A percentile compares a stretch with the other conserved stretches of the same genome.
phyloP scores from a whole-genome alignment of 139 green algal genomes.

The Tetratostichococcus sp. region DNA sequence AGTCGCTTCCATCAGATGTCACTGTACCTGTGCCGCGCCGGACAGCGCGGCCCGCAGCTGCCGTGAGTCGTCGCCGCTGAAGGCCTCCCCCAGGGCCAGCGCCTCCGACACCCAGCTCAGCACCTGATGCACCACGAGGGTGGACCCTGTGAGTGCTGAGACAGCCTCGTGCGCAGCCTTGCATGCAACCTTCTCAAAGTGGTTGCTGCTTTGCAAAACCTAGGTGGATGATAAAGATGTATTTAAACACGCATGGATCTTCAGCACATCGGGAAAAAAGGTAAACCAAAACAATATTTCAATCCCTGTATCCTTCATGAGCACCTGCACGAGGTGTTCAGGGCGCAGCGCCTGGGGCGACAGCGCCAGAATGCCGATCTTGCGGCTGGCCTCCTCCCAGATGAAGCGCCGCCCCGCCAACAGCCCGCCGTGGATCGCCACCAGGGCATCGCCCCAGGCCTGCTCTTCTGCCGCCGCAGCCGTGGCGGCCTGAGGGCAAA shows the following conservation, averaged over 20 bases:
- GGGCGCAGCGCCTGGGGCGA: conserved; percentile 31
- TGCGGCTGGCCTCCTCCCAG: conserved; percentile 38
- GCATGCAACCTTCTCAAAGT: too few species aligned
- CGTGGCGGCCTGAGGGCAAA: conserved; percentile 20
- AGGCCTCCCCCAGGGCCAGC: conserved; percentile 35
- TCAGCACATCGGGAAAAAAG: too few species aligned
- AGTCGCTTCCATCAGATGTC: too few species aligned
- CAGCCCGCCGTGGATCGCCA: conserved; percentile 21
- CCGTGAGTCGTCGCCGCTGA: conserved; percentile 21
- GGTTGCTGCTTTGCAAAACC: too few species aligned
- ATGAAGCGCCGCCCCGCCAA: conserved; percentile 21
- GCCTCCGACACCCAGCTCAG: conserved; percentile 35
- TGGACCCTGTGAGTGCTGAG: too few species aligned
- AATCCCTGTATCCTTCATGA: too few species aligned
- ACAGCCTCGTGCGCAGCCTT: too few species aligned
- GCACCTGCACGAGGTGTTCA: conserved; percentile 44
- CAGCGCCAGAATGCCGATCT: conserved; percentile 27
- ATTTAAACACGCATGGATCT: too few species aligned
- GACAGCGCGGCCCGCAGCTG: conserved; percentile 27
- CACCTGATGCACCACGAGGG: conserved; percentile 23
- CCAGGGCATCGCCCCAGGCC: conserved; percentile 33
- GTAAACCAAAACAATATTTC: too few species aligned
- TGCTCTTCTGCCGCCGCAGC: conserved; percentile 14
- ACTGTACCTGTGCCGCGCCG: too few species aligned
- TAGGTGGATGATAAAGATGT: too few species aligned